Conservation (phyloP, 148 eudicot genomes). For the Rhododendron mucronatum region DNA sequence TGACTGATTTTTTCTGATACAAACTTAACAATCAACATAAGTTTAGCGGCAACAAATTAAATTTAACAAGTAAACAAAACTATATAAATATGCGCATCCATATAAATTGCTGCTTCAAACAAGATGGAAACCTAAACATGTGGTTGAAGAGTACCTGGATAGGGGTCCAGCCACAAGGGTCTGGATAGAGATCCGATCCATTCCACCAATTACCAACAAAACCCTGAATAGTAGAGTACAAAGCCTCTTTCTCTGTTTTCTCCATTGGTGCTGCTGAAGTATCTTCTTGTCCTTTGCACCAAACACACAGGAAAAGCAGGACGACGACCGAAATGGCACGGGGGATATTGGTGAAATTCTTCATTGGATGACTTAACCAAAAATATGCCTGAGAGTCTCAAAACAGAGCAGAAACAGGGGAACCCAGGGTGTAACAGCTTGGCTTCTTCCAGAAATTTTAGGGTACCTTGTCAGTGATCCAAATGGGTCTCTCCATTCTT, state of each 20-base stretch:
- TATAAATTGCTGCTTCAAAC: neutral
- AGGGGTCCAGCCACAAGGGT: conserved; percentile 97
- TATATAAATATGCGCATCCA: neutral
- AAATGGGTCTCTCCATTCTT: neutral
- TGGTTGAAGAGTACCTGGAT: conserved; percentile 49
- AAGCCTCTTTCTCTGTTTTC: conserved; percentile 57
- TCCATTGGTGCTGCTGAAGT: conserved; percentile 47
- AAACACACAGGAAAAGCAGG: conserved; percentile 20
- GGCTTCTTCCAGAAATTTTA: neutral
- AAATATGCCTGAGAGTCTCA: conserved; percentile 2
- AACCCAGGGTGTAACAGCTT: neutral
- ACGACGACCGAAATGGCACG: conserved; percentile 18
- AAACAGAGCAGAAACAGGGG: conserved; percentile 9
- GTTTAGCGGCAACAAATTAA: neutral
- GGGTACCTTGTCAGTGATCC: neutral
- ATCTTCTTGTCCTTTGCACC: conserved; percentile 41
- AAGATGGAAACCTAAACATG: neutral
- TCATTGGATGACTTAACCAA: conserved; percentile 22
- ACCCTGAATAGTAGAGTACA: conserved; percentile 74
- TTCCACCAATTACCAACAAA: conserved; percentile 84
- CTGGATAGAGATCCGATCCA: conserved; percentile 87
- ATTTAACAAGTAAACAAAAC: neutral
- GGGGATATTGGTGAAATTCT: conserved; percentile 6
- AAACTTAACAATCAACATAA: neutral
- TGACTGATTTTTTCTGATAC: neutral